Evolutionary conservation across 2,329 filamentous ascomycete species (phyloP).

Genomic region (Verticillium alfalfae): DNA sequence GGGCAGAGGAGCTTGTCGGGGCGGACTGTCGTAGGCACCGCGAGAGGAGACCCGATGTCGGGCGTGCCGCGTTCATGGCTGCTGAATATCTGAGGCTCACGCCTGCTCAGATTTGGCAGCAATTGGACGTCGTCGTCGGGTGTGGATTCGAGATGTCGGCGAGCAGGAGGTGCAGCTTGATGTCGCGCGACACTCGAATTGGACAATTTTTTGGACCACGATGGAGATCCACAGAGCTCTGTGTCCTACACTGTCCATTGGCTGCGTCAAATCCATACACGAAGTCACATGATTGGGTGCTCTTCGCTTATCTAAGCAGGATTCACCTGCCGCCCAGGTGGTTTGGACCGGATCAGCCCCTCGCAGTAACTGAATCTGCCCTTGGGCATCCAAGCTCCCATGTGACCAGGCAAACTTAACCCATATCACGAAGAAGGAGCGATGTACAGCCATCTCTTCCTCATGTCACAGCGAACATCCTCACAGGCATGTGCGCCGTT

Average conservation of each 20-base stretch:
- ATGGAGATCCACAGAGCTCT: background rate
- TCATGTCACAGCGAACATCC: background rate
- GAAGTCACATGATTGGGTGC: background rate
- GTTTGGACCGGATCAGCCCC: no score
- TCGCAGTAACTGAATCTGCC: no score
- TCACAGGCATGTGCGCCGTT: background rate
- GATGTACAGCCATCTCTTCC: background rate
- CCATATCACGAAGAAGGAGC: background rate
- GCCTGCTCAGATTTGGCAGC: slow-evolving; percentile 8
- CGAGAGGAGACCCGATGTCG: slow-evolving; percentile 47
- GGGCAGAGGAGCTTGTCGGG: slow-evolving; percentile 19
- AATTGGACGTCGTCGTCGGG: slow-evolving; percentile 5
- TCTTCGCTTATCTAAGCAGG: background rate
- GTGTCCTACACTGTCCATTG: background rate
- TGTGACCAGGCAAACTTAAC: no score
- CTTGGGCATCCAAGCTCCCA: no score
- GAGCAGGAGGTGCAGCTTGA: slow-evolving; percentile 4
- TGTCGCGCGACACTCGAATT: background rate
- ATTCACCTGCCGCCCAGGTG: no score
- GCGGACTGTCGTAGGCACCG: slow-evolving; percentile 34
- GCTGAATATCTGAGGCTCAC: slow-evolving; percentile 8
- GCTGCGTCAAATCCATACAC: background rate
- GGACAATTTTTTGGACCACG: slow-evolving; percentile 3
- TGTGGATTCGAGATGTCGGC: slow-evolving; percentile 2
- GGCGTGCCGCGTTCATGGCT: slow-evolving; percentile 52